Conservation (phyloP, 305 asterid species). For the Nicotiana rustica region DNA sequence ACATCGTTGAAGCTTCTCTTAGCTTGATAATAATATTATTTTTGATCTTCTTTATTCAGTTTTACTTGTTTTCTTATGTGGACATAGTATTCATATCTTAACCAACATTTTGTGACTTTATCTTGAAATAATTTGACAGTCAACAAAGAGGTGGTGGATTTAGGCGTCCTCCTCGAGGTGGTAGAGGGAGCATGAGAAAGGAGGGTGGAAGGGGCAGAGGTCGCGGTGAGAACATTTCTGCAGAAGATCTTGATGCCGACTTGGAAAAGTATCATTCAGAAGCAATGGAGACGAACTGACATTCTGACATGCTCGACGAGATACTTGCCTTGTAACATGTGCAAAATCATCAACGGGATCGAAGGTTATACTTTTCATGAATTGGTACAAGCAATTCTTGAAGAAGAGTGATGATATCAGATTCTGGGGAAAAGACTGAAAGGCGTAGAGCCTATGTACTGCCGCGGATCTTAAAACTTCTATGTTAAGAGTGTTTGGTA, state of each 20-base stretch:
- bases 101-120: not conserved
- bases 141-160: slow-evolving; percentile 78
- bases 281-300: slow-evolving; percentile 79
- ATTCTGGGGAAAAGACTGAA: slow-evolving; percentile 21
- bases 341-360: slow-evolving; percentile 14
- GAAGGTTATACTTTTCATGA: not conserved
- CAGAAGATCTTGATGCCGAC: slow-evolving; percentile 96
- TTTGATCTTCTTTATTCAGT: slow-evolving; percentile 20
- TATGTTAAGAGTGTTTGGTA: not conserved
- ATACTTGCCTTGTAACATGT: slow-evolving; percentile 23
- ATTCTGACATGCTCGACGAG: not conserved
- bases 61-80: slow-evolving; percentile 3
- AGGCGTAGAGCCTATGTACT: not conserved
- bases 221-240: slow-evolving; percentile 72
- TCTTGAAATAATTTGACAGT: slow-evolving; percentile 47
- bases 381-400: not conserved
- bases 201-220: slow-evolving; percentile 76
- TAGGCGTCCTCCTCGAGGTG: slow-evolving; percentile 79
- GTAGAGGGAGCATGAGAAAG: slow-evolving; percentile 54
- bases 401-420: not conserved
- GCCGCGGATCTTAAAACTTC: slow-evolving; percentile 3
- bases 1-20: not conserved
- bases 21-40: slow-evolving; percentile 24
- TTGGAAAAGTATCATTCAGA: slow-evolving; percentile 87
- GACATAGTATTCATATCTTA: not conserved